phyloP scores from a whole-genome alignment of 2,329 filamentous ascomycete genomes.

The Chaetothyriales sp. region DNA sequence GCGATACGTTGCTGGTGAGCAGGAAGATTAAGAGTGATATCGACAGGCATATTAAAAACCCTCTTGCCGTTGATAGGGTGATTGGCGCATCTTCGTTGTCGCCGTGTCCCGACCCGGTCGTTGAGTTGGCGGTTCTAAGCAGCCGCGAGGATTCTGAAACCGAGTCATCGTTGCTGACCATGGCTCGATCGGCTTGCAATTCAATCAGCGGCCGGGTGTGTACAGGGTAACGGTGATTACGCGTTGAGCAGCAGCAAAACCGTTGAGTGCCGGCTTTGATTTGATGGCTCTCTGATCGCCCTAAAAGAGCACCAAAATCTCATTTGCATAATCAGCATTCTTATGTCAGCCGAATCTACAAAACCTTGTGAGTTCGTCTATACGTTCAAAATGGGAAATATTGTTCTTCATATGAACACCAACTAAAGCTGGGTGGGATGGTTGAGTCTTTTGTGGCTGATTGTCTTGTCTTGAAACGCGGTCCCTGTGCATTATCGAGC shows the following conservation, averaged over 20 bases:
- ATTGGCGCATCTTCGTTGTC: neutral
- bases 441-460: neutral
- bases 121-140: neutral
- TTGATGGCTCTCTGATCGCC: neutral
- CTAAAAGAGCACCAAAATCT: neutral
- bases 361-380: neutral
- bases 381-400: neutral
- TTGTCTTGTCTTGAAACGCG: neutral
- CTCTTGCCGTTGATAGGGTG: constrained; percentile 6
- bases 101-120: too few species aligned
- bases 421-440: neutral
- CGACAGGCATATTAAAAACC: constrained; percentile 12
- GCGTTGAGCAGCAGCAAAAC: neutral
- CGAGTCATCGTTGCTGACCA: neutral
- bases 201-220: neutral
- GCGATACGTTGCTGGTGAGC: constrained; percentile 50
- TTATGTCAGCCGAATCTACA: neutral
- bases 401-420: neutral
- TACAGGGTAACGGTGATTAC: neutral
- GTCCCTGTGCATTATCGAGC: neutral
- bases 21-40: constrained; percentile 18
- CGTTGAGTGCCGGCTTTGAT: neutral
- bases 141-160: neutral
- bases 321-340: neutral
- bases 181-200: neutral